Evolutionary conservation across 2,329 filamentous ascomycete genomes (phyloP).

Genomic region (Nemania bipapillata): DNA sequence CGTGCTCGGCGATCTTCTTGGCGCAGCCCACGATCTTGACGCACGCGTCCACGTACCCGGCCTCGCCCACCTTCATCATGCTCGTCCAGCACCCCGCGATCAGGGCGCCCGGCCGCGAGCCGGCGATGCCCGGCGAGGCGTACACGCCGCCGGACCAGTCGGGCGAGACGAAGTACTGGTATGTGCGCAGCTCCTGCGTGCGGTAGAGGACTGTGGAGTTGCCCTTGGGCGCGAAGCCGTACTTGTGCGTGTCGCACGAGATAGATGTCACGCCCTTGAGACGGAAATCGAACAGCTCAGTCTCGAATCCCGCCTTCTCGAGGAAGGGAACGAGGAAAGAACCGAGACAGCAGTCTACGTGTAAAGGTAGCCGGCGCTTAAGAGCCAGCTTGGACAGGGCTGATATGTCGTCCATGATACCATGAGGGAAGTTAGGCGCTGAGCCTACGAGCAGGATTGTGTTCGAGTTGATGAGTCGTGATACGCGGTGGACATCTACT

Average conservation of each 20-base stretch:
- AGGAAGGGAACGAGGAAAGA: constrained; percentile 95
- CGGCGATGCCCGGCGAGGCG: constrained; percentile 89
- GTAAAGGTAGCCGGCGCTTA: constrained; percentile 82
- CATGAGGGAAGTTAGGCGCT: constrained; percentile 97
- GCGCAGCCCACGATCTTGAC: constrained; percentile 86
- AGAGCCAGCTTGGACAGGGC: constrained; percentile 84
- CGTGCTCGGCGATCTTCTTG: constrained; percentile 81
- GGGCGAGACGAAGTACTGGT: constrained; percentile 96
- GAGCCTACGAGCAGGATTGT: constrained; percentile 93
- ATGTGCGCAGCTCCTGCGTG: constrained; percentile 77
- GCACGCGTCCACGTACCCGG: constrained; percentile 87
- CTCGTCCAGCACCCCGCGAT: constrained; percentile 97
- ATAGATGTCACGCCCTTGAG: constrained; percentile 95
- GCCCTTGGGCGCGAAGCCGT: constrained; percentile 97
- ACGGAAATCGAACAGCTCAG: constrained; percentile 90
- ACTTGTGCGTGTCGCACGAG: constrained; percentile 97
- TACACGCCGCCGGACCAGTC: constrained; percentile 98
- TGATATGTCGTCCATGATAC: constrained; percentile 94
- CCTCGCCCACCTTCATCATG: constrained; percentile 86
- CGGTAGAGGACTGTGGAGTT: constrained; percentile 95
- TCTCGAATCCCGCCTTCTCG: constrained; percentile 90
- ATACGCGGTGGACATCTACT: constrained; percentile 80
- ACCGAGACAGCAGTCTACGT: constrained; percentile 97
- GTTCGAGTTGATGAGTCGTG: constrained; percentile 90
- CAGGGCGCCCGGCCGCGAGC: constrained; percentile 88